phyloP scores from a whole-genome alignment of 2,329 filamentous ascomycete genomes.

The Penicillium polonicum region DNA sequence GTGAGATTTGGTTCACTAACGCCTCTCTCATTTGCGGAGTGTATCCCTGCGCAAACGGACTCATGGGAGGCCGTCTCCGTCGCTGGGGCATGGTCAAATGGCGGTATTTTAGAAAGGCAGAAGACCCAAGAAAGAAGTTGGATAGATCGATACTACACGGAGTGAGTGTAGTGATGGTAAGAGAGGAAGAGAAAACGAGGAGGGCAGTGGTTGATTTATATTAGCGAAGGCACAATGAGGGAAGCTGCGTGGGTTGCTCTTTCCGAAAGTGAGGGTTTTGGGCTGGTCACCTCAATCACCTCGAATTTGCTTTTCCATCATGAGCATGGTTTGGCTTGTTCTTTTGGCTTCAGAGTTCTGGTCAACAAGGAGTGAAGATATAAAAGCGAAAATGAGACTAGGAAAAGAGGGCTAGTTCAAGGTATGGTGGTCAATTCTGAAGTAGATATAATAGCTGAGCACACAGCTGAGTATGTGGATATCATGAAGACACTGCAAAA shows the following conservation, averaged over 20 bases:
- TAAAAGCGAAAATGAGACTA: too few species aligned
- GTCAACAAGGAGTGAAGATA: not conserved
- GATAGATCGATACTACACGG: not conserved
- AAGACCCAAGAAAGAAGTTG: not conserved
- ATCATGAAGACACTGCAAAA: not conserved
- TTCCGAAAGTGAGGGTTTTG: not conserved
- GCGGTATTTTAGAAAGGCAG: not conserved
- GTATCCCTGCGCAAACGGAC: not conserved
- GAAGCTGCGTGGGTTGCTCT: not conserved
- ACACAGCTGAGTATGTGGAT: not conserved
- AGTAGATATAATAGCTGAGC: not conserved
- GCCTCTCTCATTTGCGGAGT: not conserved
- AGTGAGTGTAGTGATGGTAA: not conserved
- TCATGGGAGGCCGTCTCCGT: not conserved
- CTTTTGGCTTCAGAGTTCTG: not conserved
- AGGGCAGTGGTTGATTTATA: not conserved
- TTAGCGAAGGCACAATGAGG: not conserved
- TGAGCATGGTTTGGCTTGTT: not conserved
- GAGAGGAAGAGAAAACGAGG: not conserved
- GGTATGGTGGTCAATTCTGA: not conserved
- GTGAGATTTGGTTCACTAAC: not conserved
- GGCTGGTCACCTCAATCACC: not conserved
- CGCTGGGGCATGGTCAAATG: not conserved
- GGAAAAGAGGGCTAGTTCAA: not conserved
- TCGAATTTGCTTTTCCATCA: not conserved